Percentiles rank a stretch among this genome's conserved stretches.
These are phyloP conservation scores for Cytidiella melzeri DNA, from an alignment of 768 basidiomycete genomes.

Conservation along the genomic window DNA sequence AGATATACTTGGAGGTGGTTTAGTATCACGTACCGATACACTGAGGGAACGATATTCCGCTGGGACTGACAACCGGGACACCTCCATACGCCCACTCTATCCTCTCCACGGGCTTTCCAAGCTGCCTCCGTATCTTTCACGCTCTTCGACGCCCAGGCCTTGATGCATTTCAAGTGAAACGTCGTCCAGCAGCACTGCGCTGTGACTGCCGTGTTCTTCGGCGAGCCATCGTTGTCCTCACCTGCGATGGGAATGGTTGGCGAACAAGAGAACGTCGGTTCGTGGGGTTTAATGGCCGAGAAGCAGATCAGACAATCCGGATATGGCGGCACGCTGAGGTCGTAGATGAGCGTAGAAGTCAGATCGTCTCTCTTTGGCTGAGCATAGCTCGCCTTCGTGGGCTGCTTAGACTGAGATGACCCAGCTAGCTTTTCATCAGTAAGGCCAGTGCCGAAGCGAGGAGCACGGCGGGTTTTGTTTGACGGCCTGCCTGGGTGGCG, in stretches of 20 bases:
- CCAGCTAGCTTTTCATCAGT: background rate
- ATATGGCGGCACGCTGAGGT: constrained; percentile 63
- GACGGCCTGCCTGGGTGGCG: too few species aligned
- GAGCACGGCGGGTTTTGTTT: background rate
- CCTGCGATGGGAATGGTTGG: constrained; percentile 42
- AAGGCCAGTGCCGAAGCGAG: background rate
- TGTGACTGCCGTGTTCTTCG: constrained; percentile 10
- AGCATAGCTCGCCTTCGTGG: background rate
- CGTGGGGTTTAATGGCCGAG: constrained; percentile 65
- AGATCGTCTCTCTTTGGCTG: constrained; percentile 49
- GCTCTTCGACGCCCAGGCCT: constrained; percentile 81
- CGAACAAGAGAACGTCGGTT: constrained; percentile 86
- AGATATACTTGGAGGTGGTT: background rate
- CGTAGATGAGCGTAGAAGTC: constrained; percentile 63
- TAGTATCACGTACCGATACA: constrained; percentile 52
- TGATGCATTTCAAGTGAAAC: constrained; percentile 88
- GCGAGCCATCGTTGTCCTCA: constrained; percentile 11
- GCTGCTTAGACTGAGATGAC: background rate
- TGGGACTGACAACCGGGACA: constrained; percentile 92
- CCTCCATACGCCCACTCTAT: constrained; percentile 73
- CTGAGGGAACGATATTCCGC: constrained; percentile 56
- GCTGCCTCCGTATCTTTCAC: constrained; percentile 68
- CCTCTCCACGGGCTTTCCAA: constrained; percentile 65
- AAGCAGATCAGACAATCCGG: constrained; percentile 85
- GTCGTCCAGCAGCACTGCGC: constrained; percentile 81